These are phyloP conservation scores for Ormosia emarginata DNA, from an alignment of 306 rosid genomes.

Conservation along the genomic window DNA sequence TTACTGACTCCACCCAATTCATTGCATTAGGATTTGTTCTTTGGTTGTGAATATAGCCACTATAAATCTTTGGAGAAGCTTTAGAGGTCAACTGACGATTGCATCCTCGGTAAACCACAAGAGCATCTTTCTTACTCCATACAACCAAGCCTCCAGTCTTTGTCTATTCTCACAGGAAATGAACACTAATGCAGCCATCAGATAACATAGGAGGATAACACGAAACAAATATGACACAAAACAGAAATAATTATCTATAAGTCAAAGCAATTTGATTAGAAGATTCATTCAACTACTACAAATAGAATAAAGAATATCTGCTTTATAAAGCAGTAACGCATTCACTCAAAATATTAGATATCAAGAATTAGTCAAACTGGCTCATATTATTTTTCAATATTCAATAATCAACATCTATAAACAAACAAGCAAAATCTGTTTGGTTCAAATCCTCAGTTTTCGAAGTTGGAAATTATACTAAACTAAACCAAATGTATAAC, in stretches of 20 bases:
- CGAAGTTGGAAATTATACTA: neutral
- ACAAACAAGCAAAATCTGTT: neutral
- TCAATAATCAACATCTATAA: neutral
- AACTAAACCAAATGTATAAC: neutral
- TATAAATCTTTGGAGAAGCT: constrained; percentile 23
- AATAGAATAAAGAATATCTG: neutral
- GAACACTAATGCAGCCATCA: constrained; percentile 18
- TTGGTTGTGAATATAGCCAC: constrained; percentile 17
- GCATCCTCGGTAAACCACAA: constrained; percentile 69
- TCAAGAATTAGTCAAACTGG: neutral
- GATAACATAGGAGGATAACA: neutral
- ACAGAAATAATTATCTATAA: constrained; percentile 12
- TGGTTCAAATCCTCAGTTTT: neutral
- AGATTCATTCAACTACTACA: neutral
- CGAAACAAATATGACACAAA: neutral
- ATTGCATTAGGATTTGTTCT: constrained; percentile 13
- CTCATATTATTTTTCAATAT: neutral
- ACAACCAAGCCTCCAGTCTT: constrained; percentile 91
- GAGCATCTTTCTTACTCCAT: constrained; percentile 64
- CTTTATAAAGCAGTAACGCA: neutral
- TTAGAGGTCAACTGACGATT: constrained; percentile 29
- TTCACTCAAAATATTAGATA: neutral
- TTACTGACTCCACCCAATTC: constrained; percentile 26
- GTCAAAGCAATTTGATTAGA: neutral
- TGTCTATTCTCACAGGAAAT: constrained; percentile 41